Evolutionary conservation across 2,329 filamentous ascomycete species (phyloP), one percentile per base, ranked within the genome.

Genomic region (Sordariomycetes sp.): DNA sequence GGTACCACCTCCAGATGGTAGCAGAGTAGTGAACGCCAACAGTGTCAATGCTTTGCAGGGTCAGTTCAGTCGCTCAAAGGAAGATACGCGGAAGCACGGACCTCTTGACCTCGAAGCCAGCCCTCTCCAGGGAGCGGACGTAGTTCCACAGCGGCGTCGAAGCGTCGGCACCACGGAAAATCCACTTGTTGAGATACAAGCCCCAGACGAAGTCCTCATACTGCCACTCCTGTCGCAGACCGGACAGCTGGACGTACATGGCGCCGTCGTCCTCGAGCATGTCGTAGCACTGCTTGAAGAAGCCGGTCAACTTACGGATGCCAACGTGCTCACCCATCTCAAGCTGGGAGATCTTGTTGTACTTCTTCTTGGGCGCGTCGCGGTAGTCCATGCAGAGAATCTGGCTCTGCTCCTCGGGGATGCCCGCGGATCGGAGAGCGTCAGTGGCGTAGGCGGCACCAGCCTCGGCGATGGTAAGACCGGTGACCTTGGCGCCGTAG

Each of bases 301-400:
- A 96, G 42, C 66, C 63, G 38, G 69, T 66, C 53, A 96, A 82
- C 64, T 94, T 84, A 46, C 87, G 83, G 41, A 96, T 83, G 65
- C 92, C 92, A 48, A 96, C 92, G 66, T 98, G 92, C 70, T 96
- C 92, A 36, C 86, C 90, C 92, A 96, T 96, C 64, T 98, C 92
- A 36, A 96, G 78, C 61, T 87, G 94, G 48, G 88, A 94, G 54
- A 96, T 95, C 69, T 94, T 94, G 64, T 93, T 78, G 70, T 90
- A 96, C 37, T 53, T 46, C 33, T 49, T 49, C 48, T 82, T 65
- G 19, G 86, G 85, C 45, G 92, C 87, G 54, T 96, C 92, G 53
- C 92, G 86, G 70, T 96, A 98, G 61, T 96, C 92, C 75, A 88
- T 85, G 74, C 92, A 96, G 42, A 94, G 68, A 54, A 96, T 88